Evolutionary conservation across 371 early-diverging fungal species (phyloP).

Genomic region (Synchytrium microbalum): DNA sequence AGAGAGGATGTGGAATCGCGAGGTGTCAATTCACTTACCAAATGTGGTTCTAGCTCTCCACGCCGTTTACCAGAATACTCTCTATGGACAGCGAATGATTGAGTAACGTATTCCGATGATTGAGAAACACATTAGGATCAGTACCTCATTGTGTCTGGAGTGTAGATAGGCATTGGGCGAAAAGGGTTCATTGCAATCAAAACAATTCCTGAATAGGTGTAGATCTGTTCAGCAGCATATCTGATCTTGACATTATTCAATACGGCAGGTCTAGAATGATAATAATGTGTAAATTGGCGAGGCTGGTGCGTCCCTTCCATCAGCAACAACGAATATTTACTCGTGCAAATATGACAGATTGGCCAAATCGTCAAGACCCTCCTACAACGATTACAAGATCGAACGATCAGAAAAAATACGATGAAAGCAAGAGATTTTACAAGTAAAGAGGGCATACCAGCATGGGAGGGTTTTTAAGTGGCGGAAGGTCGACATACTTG

Average conservation of each 20-base stretch:
- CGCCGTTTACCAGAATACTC: slow-evolving; percentile 89
- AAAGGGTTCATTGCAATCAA: slow-evolving; percentile 99
- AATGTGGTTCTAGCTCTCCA: slow-evolving; percentile 95
- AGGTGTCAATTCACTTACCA: slow-evolving; percentile 36
- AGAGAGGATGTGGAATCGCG: neutral
- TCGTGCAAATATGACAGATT: slow-evolving; percentile 86
- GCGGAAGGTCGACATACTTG: slow-evolving; percentile 67
- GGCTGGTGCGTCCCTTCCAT: neutral
- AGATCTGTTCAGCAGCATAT: slow-evolving; percentile 79
- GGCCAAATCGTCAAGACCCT: slow-evolving; percentile 87
- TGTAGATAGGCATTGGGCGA: slow-evolving; percentile 82
- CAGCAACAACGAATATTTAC: slow-evolving; percentile 31
- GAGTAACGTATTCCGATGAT: slow-evolving; percentile 3
- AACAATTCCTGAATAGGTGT: slow-evolving; percentile 99
- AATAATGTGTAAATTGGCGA: slow-evolving; percentile 1
- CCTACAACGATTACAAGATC: slow-evolving; percentile 24
- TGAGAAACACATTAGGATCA: neutral
- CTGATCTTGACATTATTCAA: slow-evolving; percentile 82
- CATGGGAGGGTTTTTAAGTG: slow-evolving; percentile 80
- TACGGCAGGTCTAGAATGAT: slow-evolving; percentile 44
- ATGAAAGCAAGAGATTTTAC: no score
- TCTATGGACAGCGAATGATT: slow-evolving; percentile 22
- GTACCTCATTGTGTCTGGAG: slow-evolving; percentile 67
- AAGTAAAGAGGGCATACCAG: slow-evolving; percentile 21
- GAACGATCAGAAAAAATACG: neutral